Conservation (phyloP, 2,329 filamentous ascomycete genomes). For the Mycogone perniciosa region DNA sequence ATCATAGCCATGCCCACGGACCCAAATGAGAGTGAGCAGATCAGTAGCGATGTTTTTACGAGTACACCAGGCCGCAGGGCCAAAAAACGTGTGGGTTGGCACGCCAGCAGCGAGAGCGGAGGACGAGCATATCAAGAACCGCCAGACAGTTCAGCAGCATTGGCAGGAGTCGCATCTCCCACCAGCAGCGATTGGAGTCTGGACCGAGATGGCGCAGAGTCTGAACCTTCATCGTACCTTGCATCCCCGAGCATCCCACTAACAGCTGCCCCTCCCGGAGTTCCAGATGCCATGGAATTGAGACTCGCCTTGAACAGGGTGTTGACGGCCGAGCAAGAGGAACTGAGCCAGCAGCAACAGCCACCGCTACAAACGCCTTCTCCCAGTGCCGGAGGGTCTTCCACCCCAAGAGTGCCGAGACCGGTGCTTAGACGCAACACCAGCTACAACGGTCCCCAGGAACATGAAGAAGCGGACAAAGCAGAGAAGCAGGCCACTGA, state of each 20-base stretch:
- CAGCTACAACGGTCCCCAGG: conserved; percentile 36
- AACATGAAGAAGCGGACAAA: conserved; percentile 34
- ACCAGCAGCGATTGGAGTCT: conserved; percentile 7
- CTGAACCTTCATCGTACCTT: conserved; percentile 18
- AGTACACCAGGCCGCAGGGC: conserved; percentile 25
- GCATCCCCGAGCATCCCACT: conserved; percentile 20
- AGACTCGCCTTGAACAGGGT: conserved; percentile 34
- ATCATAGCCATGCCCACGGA: conserved; percentile 16
- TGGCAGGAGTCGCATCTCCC: neutral
- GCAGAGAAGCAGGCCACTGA: conserved; percentile 32
- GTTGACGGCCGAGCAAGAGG: conserved; percentile 27
- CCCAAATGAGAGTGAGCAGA: conserved; percentile 22
- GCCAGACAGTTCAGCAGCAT: conserved; percentile 1
- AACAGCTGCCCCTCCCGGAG: conserved; percentile 22
- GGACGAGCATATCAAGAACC: conserved; percentile 1
- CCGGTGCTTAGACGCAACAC: conserved; percentile 38
- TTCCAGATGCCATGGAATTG: conserved; percentile 34
- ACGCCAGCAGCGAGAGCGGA: conserved; percentile 24
- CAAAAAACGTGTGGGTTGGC: conserved; percentile 37
- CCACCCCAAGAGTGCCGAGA: conserved; percentile 22
- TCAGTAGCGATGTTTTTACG: conserved; percentile 25
- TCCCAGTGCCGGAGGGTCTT: neutral
- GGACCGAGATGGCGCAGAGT: neutral
- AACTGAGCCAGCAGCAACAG: conserved; percentile 11
- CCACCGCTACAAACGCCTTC: conserved; percentile 1